These are phyloP conservation scores for Naganishia liquefaciens DNA, from an alignment of 1,284 basidiomycete species.

Conservation along the genomic window DNA sequence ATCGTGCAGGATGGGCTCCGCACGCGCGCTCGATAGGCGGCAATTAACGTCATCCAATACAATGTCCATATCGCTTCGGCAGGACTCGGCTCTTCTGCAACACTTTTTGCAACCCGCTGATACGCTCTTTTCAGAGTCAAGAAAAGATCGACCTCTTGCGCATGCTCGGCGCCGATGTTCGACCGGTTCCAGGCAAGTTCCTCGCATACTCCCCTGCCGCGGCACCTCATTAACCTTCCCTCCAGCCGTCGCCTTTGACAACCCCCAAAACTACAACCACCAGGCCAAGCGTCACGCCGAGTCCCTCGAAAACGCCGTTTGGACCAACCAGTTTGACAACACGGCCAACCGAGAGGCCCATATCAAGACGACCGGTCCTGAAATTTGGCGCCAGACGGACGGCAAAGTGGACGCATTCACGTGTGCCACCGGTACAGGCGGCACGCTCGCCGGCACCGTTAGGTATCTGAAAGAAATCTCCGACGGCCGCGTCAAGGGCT, in stretches of 20 bases:
- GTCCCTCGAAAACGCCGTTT: slow-evolving; percentile 82
- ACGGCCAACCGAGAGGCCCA: slow-evolving; percentile 85
- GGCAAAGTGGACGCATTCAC: slow-evolving; percentile 85
- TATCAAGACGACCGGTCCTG: slow-evolving; percentile 88
- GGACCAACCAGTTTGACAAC: slow-evolving; percentile 99
- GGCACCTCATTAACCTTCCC: not conserved
- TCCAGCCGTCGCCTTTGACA: slow-evolving; percentile 86
- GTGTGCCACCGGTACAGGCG: slow-evolving; percentile 93
- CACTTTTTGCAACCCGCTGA: no score
- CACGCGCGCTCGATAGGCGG: no score
- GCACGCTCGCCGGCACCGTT: slow-evolving; percentile 88
- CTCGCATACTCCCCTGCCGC: not conserved
- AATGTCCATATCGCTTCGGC: no score
- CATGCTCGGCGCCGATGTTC: slow-evolving; percentile 95
- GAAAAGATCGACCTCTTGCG: slow-evolving; percentile 97
- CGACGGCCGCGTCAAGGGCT: slow-evolving; percentile 77
- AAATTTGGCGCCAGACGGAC: slow-evolving; percentile 89
- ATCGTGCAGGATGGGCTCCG: no score
- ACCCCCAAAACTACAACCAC: slow-evolving; percentile 98
- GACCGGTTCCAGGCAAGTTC: slow-evolving; percentile 72
- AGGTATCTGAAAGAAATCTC: slow-evolving; percentile 83
- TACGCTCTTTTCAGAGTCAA: slow-evolving; percentile 64
- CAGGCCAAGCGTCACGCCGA: slow-evolving; percentile 88
- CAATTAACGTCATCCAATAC: no score
- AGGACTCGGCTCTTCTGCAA: no score